Conservation (phyloP, 2,329 filamentous ascomycete genomes). For the Talaromyces sp. region DNA sequence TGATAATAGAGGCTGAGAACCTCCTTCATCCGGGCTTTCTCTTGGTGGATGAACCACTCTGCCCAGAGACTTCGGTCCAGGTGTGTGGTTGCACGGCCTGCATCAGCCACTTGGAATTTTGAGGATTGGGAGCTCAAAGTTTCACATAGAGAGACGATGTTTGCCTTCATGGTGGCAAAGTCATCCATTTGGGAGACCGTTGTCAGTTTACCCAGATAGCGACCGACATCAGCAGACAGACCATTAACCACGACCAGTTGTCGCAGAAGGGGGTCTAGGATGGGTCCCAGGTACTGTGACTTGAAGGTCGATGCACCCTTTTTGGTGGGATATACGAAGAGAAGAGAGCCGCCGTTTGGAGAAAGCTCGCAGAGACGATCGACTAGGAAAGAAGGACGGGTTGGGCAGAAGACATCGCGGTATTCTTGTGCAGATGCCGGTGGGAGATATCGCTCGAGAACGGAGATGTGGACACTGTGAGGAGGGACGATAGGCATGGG, state of each 20-base stretch:
- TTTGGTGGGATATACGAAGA: slow-evolving; percentile 66
- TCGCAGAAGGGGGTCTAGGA: slow-evolving; percentile 64
- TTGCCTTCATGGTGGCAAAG: slow-evolving; percentile 54
- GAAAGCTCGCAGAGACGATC: slow-evolving; percentile 65
- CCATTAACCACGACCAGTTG: slow-evolving; percentile 62
- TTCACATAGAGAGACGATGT: slow-evolving; percentile 44
- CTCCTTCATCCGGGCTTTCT: slow-evolving; percentile 61
- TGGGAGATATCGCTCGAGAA: slow-evolving; percentile 68
- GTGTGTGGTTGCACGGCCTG: slow-evolving; percentile 54
- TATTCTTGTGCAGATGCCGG: slow-evolving; percentile 63
- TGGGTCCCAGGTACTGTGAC: slow-evolving; percentile 61
- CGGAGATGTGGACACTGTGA: slow-evolving; percentile 61
- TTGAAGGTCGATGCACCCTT: slow-evolving; percentile 61
- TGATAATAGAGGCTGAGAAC: slow-evolving; percentile 48
- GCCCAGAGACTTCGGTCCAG: slow-evolving; percentile 60
- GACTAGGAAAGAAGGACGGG: slow-evolving; percentile 60
- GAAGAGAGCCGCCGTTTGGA: slow-evolving; percentile 57
- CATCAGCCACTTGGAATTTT: slow-evolving; percentile 52
- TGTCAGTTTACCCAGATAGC: slow-evolving; percentile 56
- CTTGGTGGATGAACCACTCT: slow-evolving; percentile 68
- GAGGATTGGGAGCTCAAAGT: slow-evolving; percentile 40
- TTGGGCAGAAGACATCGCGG: slow-evolving; percentile 58
- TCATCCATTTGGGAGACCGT: slow-evolving; percentile 58
- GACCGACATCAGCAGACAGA: slow-evolving; percentile 60
- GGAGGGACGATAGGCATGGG: slow-evolving; percentile 63